Evolutionary conservation across 176 grass and related monocot genomes (phyloP), one percentile per base, ranked within the genome.

Genomic region (Aegilops umbellulata): DNA sequence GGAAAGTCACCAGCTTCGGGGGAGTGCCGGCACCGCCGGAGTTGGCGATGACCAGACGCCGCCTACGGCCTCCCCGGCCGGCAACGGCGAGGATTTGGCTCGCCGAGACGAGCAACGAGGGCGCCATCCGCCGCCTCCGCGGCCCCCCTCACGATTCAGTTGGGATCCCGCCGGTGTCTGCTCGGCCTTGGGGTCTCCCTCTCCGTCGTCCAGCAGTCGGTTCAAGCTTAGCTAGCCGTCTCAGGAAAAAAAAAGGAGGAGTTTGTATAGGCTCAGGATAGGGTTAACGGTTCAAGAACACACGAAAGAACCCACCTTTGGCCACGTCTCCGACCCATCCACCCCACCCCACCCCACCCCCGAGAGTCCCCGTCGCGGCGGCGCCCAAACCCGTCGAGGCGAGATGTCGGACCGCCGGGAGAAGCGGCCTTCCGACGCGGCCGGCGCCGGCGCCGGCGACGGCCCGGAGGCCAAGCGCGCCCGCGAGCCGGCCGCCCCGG

Each of bases 1-100:
- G 86, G 61, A 98, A 98, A n/a, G 97, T 92, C 74, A 95, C 90
- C 86, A 98, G 82, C 76, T 90, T 94, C 65, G 97, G 86, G 10
- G 92, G 85, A 79, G 69, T 24, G 44, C 76, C 35, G 29, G 76
- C 85, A 29, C 81, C 81, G 38, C 61, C 49, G 61, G 81, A 69
- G 61, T 63, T 81, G 69, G 81, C 61, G 76, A 88, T 7, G 49
- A 85, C 85, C 85, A 91, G 25, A 51, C 60, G 38, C 61, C 49
- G 29, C 35, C 47, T 76, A 24, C 76, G 49, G 69, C 81, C 69
- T 80, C 81, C 57, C 85, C 69, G 61, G 58, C 41, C 36, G 23
- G 29, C 30, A 35, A 69, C 49, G 47, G 77, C 23, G 76, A 70
- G 61, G 16, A 30, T 36, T 44, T 80, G 76, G 61, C 81, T 88